These are phyloP conservation scores for Ophiostoma himal-ulmi DNA, from an alignment of 2,329 filamentous ascomycete genomes.

Conservation along the genomic window DNA sequence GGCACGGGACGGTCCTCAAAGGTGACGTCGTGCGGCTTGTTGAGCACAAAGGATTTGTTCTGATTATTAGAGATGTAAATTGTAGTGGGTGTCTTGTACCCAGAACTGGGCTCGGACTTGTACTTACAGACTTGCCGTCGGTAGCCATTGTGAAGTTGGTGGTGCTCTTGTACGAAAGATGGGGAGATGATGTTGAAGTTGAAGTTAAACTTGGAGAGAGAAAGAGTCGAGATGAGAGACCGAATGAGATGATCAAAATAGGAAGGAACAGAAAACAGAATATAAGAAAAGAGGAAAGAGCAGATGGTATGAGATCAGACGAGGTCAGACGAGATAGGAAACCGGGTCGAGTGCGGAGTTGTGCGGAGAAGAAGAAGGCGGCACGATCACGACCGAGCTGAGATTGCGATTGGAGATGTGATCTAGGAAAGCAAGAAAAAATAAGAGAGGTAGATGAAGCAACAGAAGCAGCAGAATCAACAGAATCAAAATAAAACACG, in stretches of 20 bases:
- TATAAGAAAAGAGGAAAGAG: not conserved
- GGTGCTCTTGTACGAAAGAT: not conserved
- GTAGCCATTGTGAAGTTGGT: constrained; percentile 26
- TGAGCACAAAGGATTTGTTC: constrained; percentile 82
- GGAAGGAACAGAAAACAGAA: not conserved
- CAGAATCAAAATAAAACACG: not conserved
- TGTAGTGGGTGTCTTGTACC: too few species aligned
- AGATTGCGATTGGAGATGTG: not conserved
- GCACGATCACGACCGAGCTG: not conserved
- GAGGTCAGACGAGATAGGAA: not conserved
- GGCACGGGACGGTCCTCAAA: constrained; percentile 74
- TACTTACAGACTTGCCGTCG: constrained; percentile 32
- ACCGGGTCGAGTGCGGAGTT: not conserved
- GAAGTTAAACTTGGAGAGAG: not conserved
- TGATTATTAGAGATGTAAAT: constrained; percentile 32
- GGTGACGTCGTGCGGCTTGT: constrained; percentile 64
- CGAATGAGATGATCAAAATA: not conserved
- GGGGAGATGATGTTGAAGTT: not conserved
- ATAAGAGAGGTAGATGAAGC: not conserved
- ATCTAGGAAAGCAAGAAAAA: not conserved
- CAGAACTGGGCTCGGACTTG: not conserved
- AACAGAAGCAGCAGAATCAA: not conserved
- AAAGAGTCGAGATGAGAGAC: not conserved
- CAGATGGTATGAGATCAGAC: not conserved
- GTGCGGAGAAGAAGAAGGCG: not conserved